Evolutionary conservation across 768 basidiomycete genomes (phyloP), one percentile per base, ranked within the genome.

Genomic region (Tricholoma sp.): DNA sequence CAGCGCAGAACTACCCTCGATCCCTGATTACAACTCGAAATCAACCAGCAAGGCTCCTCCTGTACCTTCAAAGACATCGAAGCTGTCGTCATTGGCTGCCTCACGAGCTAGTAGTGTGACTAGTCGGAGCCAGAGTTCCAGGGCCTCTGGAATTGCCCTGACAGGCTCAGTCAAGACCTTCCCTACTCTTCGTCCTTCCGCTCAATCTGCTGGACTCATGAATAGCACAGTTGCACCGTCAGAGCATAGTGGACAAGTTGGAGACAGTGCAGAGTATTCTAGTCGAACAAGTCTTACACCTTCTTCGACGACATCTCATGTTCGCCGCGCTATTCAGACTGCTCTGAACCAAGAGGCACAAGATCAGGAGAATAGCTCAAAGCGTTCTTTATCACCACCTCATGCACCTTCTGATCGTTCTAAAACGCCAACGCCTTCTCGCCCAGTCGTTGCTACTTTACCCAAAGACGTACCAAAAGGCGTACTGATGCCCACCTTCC

Each of bases 101-200:
- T 86, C 86, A 8, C 75, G 84, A 55, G 78, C 83, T 2, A 81
- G 80, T 54, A 76, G 76, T 29, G 65, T 75, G 45, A 74, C 70
- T 49, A 66, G 67, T 34, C 71, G 71, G 45, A 80, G 75, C 56
- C 73, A 77, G 57, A 82, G 80, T 61, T 83, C 85, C 20, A 72
- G 78, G 50, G 81, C 83, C 20, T 81, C 79, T 2, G 80, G 79
- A 56, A 79, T 72, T 9, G 69, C 81, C 42, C 73, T 80, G 33
- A 72, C 81, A 0, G 83, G 81, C 3, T 84, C 88, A 24, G 76
- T 87, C n/a, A 80, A 84, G 62, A 90, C 89, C 1, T 91, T 85
- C 64, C 85, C 88, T 20, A 77, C 65, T 15, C 75, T 90, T 58
- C 84, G 89, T 15, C 89, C 88, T n/a, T 78, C 85, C 28, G 66